A percentile compares a stretch with the other conserved stretches of the same genome.
phyloP scores from a whole-genome alignment of 2,329 filamentous ascomycete genomes.

The Aspergillus costaricaensis region DNA sequence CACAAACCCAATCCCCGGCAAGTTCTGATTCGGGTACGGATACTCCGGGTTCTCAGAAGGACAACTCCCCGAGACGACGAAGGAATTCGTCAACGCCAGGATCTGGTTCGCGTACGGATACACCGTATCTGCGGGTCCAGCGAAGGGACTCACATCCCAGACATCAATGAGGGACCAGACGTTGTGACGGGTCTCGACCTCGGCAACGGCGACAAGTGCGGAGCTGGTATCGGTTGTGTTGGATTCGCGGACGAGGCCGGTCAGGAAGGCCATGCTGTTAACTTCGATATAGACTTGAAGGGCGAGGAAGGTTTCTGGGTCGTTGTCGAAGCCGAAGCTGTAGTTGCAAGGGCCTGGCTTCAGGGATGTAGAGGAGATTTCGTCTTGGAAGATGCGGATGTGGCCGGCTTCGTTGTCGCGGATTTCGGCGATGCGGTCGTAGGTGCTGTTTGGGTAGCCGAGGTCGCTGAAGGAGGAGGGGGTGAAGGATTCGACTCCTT shows the following conservation, averaged over 20 bases:
- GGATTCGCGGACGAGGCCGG: not conserved
- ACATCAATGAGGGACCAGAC: not conserved
- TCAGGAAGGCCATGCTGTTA: not conserved
- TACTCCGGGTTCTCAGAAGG: not conserved
- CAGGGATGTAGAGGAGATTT: not conserved
- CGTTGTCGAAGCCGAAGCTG: not conserved
- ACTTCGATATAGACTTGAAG: not conserved
- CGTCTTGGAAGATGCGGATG: not conserved
- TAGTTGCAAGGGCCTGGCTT: not conserved
- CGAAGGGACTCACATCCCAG: not conserved
- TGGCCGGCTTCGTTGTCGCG: conserved; percentile 1
- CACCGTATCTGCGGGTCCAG: not conserved
- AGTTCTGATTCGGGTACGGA: not conserved
- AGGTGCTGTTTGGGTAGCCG: not conserved
- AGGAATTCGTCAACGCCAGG: not conserved
- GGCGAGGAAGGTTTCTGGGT: not conserved
- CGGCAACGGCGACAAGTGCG: not conserved
- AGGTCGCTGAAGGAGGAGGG: not conserved
- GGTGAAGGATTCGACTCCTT: not conserved
- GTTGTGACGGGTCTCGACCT: not conserved
- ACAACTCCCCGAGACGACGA: not conserved
- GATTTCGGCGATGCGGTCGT: conserved; percentile 1
- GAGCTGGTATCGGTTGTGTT: not conserved
- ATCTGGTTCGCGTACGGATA: not conserved
- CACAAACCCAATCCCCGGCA: not conserved